A percentile compares a stretch with the other conserved stretches of the same genome.
phyloP scores from a whole-genome alignment of 148 eudicot genomes.

The Fagopyrum tataricum region DNA sequence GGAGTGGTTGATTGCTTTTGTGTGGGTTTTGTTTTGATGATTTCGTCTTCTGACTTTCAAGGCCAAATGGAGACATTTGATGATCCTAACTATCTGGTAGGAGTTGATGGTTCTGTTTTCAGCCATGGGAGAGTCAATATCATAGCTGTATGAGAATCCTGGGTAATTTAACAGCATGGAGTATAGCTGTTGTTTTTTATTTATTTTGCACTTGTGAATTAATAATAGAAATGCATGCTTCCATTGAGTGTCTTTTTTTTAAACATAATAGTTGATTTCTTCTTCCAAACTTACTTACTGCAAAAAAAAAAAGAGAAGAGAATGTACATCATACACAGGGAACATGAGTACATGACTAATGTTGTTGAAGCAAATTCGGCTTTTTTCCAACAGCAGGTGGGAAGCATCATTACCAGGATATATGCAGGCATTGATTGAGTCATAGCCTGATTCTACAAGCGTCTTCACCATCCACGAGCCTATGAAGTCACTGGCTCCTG shows the following conservation, averaged over 20 bases:
- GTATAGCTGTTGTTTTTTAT: slow-evolving; percentile 5
- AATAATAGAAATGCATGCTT: background rate
- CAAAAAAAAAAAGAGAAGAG: background rate
- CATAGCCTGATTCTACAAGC: slow-evolving; percentile 44
- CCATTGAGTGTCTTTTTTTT: too few species aligned
- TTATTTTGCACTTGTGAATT: background rate
- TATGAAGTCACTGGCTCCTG: slow-evolving; percentile 92
- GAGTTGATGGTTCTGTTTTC: too few species aligned
- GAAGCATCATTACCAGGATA: slow-evolving; percentile 52
- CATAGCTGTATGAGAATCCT: too few species aligned
- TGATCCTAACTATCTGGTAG: too few species aligned
- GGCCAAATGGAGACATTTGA: background rate
- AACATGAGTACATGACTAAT: too few species aligned
- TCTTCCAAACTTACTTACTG: background rate
- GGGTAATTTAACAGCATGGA: slow-evolving; percentile 4
- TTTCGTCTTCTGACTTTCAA: background rate
- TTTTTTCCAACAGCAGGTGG: too few species aligned
- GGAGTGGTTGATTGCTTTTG: slow-evolving; percentile 8
- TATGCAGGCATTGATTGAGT: slow-evolving; percentile 60
- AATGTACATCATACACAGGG: too few species aligned
- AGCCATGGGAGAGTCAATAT: too few species aligned
- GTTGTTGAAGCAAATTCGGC: too few species aligned
- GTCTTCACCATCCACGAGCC: slow-evolving; percentile 59
- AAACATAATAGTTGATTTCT: too few species aligned
- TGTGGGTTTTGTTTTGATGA: slow-evolving; percentile 3